Base-by-base conservation (phyloP, 805 yeast species). In the Sugiyamaella boreocaroliniensis region DNA sequence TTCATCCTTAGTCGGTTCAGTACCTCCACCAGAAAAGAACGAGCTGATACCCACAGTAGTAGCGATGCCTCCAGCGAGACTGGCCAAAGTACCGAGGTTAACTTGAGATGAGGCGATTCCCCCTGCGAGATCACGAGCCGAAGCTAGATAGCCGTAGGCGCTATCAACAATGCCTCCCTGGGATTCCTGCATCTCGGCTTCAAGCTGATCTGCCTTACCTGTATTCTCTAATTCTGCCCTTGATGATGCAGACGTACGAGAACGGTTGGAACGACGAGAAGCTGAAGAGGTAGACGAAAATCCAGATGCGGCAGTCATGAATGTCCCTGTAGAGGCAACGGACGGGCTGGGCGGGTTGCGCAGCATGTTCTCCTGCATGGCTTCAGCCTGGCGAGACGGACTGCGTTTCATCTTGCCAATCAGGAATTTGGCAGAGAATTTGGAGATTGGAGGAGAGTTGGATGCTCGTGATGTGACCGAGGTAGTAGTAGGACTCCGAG, bases 401-500 rank as follows among this genome's bases (percentile, higher is more conserved):
- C 15, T 41, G n/a, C 20, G 16, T 40, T 45, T 45, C 41, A 45
- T 29, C 40, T 15, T 45, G 34, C 22, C 29, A 20, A 45, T 7
- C 29, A 45, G 16, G 19, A 34, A 34, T 16, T 45, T 45, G 19
- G 48, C 48, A 10, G 48, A 45, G 22, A 29, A 45, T 26, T 47
- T 47, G 8, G 46, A 47, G 16, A 15, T 14, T 18, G 22, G 22
- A 2, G 43, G 26, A 2, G 43, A 46, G 3, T 12, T 26, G 12
- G 44, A n/a, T 12, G 49, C 45, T 11, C 26, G 26, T 22, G 26
- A 22, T 22, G 26, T 22, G 26, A 6, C 3, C 3, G 26, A 22
- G 26, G 26, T 6, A 22, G 26, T 6, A 22, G 6, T 22, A 22
- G 7, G 15, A 40, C 14, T 15, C 7, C 29, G 20, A n/a, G 50